Evolutionary conservation across 306 rosid genomes (phyloP), one percentile per base, ranked within the genome.

Genomic region (Mucuna pruriens): DNA sequence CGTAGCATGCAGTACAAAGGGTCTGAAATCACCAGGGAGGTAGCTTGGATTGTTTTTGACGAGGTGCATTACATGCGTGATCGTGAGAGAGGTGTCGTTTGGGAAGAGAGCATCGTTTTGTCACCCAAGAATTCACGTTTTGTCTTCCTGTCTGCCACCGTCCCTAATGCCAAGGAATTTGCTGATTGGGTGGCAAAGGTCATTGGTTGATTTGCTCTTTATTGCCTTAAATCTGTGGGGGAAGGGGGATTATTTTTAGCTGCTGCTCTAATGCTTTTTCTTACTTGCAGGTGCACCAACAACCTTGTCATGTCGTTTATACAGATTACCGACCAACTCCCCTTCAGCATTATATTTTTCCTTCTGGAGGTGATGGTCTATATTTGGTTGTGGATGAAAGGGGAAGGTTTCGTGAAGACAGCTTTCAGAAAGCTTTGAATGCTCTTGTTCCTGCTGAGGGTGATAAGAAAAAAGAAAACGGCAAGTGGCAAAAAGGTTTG

Each of bases 71-170:
- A 95, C 86, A 95, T 93, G 99, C 93, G 98, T 17, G 98, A 95
- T 82, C 88, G 93, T 0, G 99, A 95, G 80, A 89, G 99, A 69
- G 99, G 99, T 9, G 99, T 95, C 10, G 99, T 95, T 9, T 95
- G 99, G 98, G 99, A 95, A 77, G 99, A 95, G 84, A 93, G 99
- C 90, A 95, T 95, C 86, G 96, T 95, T 76, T 88, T 95, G 97
- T 90, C 99, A 12, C 97, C 98, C 19, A 95, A 93, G 88, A 91
- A 93, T 78, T 86, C 97, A 38, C 92, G 96, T 48, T 91, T 95
- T 72, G 99, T 90, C 25, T 95, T 95, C 90, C 92, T 95, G 7
- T 95, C 98, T 4, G 99, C 99, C 70, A 95, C 98, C 0, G 97
- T 95, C 44, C 98, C 99, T 33, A 95, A 95, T 90, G 97, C 99